Percentiles rank a stretch among this genome's conserved stretches.
Conservation (phyloP, 768 basidiomycete genomes). For the Leucosporidium yakuticum region DNA sequence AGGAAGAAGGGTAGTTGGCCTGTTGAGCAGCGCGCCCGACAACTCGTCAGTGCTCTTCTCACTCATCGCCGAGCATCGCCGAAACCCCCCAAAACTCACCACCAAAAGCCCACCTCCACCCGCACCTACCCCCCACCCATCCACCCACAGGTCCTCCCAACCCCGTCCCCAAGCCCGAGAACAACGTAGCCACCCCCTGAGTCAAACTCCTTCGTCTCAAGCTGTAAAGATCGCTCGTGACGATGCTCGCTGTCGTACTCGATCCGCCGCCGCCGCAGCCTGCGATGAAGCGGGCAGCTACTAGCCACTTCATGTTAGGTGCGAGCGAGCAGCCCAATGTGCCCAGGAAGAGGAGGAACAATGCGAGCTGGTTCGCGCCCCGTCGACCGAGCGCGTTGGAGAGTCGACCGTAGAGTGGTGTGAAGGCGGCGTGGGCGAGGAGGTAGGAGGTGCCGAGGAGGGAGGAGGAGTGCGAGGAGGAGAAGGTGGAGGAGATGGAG, state of each 20-base stretch:
- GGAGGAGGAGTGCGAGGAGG: background rate
- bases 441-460: constrained; percentile 61
- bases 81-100: background rate
- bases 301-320: constrained; percentile 73
- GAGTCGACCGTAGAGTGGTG: constrained; percentile 42
- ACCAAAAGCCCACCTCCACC: constrained; percentile 77
- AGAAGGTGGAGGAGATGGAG: constrained; percentile 4
- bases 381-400: constrained; percentile 52
- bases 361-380: constrained; percentile 75
- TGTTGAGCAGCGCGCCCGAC: constrained; percentile 38
- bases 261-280: constrained; percentile 46
- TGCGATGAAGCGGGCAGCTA: constrained; percentile 62
- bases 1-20: constrained; percentile 67
- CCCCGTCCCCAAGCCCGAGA: constrained; percentile 67
- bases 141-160: constrained; percentile 46
- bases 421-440: constrained; percentile 32
- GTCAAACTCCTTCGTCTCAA: constrained; percentile 80
- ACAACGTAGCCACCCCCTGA: constrained; percentile 60
- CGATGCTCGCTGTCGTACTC: constrained; percentile 47
- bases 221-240: constrained; percentile 81
- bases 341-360: constrained; percentile 75
- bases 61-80: background rate
- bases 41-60: too few species aligned
- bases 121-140: constrained; percentile 29
- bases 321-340: constrained; percentile 75